Percentiles rank a stretch among this genome's conserved stretches.
Conservation (phyloP, 2,329 filamentous ascomycete species). For the Fusarium brachygibbosum region DNA sequence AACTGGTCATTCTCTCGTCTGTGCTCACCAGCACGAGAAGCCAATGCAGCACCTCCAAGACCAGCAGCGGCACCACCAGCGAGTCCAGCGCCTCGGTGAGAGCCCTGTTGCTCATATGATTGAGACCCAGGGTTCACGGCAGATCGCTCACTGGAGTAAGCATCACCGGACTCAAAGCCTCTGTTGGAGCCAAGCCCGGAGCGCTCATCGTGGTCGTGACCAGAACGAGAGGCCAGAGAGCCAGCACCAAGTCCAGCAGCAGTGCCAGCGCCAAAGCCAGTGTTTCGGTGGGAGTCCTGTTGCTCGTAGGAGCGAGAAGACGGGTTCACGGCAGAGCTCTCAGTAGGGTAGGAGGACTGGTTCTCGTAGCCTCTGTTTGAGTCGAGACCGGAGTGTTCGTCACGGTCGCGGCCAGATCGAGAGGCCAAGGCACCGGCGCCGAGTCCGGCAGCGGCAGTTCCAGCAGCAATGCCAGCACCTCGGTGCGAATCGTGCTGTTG, state of each 20-base stretch:
- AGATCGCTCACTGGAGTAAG: background rate
- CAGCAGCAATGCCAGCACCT: constrained; percentile 2
- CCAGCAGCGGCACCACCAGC: constrained; percentile 23
- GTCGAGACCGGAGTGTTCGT: background rate
- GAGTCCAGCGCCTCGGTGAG: background rate
- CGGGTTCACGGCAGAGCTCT: background rate
- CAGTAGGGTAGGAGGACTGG: background rate
- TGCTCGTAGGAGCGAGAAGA: constrained; percentile 1
- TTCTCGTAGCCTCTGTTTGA: background rate
- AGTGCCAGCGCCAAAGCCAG: constrained; percentile 7
- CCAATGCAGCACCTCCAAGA: constrained; percentile 25
- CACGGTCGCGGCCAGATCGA: background rate
- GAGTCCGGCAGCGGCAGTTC: background rate
- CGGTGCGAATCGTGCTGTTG: constrained; percentile 21
- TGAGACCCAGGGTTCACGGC: background rate
- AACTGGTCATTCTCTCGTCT: background rate
- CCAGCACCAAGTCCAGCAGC: constrained; percentile 2
- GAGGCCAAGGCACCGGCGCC: background rate
- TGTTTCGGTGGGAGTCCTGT: background rate
- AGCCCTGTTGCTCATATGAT: background rate
- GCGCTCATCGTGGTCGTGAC: background rate
- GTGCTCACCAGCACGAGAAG: constrained; percentile 5
- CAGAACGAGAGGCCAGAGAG: background rate
- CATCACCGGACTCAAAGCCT: background rate
- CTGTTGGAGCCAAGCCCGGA: constrained; percentile 7